Conservation (phyloP, 768 basidiomycete species). For the Trametes cingulata region DNA sequence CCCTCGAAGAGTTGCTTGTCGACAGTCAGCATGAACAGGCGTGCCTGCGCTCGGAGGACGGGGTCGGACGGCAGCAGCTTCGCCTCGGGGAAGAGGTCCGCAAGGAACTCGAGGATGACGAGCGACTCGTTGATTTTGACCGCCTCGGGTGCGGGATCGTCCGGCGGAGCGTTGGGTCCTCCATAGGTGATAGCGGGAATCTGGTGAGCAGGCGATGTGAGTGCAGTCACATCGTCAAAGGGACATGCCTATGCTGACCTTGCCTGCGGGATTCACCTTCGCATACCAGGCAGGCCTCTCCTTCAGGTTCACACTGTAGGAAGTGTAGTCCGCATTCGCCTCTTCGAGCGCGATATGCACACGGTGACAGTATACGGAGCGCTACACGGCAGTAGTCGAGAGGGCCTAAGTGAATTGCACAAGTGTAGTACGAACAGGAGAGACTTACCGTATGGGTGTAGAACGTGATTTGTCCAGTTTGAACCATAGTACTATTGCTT, state of each 20-base stretch:
- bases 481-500: neutral
- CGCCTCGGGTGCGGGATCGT: constrained; percentile 58
- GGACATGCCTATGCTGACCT: constrained; percentile 39
- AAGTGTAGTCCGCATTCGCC: constrained; percentile 46
- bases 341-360: constrained; percentile 56
- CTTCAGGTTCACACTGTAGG: constrained; percentile 55
- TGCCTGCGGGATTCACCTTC: constrained; percentile 63
- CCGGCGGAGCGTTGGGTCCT: constrained; percentile 55
- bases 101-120: constrained; percentile 63
- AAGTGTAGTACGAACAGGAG: too few relatives aligned
- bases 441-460: constrained; percentile 55
- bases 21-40: constrained; percentile 61
- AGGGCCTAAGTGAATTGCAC: too few relatives aligned
- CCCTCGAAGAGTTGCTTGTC: constrained; percentile 44
- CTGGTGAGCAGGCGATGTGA: constrained; percentile 28
- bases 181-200: constrained; percentile 62
- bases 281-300: constrained; percentile 72
- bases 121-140: constrained; percentile 62
- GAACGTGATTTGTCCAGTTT: constrained; percentile 39
- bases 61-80: constrained; percentile 54
- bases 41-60: constrained; percentile 53
- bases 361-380: neutral
- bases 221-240: too few relatives aligned
- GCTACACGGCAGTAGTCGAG: neutral
- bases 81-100: constrained; percentile 53